A percentile compares a stretch with the other conserved stretches of the same genome.
Conservation (phyloP, 2,329 filamentous ascomycete species). For the Diaporthe caulivora region DNA sequence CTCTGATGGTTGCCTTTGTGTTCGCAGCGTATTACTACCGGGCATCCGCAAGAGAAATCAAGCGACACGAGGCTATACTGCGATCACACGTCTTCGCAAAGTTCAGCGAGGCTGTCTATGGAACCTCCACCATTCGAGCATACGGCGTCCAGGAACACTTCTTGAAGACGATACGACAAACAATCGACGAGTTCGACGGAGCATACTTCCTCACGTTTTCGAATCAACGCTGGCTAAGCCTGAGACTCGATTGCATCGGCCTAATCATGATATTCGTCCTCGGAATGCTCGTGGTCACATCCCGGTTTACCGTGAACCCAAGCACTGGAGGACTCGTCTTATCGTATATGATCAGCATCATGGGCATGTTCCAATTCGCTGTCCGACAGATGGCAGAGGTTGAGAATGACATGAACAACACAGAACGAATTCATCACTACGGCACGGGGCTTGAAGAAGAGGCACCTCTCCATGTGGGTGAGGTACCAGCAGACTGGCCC, state of each 20-base stretch:
- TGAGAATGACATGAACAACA: constrained; percentile 98
- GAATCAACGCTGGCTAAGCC: constrained; percentile 92
- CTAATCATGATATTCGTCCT: constrained; percentile 87
- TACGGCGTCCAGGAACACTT: constrained; percentile 89
- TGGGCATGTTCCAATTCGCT: constrained; percentile 96
- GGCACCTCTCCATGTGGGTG: constrained; percentile 81
- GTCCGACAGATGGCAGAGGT: constrained; percentile 96
- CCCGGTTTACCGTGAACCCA: constrained; percentile 87
- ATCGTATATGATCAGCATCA: constrained; percentile 92
- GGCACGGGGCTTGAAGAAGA: constrained; percentile 89
- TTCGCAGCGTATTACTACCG: constrained; percentile 90
- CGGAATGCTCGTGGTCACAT: constrained; percentile 92
- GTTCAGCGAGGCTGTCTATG: constrained; percentile 89
- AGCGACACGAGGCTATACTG: constrained; percentile 91
- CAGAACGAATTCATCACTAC: constrained; percentile 92
- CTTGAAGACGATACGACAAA: constrained; percentile 72
- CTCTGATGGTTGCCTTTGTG: constrained; percentile 81
- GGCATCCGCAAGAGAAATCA: constrained; percentile 91
- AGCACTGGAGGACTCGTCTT: constrained; percentile 89
- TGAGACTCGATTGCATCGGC: constrained; percentile 87
- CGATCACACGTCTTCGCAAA: constrained; percentile 90
- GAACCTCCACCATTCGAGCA: constrained; percentile 87
- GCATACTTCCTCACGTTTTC: constrained; percentile 96
- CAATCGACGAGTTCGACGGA: constrained; percentile 92
- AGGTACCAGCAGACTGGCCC: constrained; percentile 84